phyloP scores from a whole-genome alignment of 768 basidiomycete species.

The Phlegmacium glaucopus region DNA sequence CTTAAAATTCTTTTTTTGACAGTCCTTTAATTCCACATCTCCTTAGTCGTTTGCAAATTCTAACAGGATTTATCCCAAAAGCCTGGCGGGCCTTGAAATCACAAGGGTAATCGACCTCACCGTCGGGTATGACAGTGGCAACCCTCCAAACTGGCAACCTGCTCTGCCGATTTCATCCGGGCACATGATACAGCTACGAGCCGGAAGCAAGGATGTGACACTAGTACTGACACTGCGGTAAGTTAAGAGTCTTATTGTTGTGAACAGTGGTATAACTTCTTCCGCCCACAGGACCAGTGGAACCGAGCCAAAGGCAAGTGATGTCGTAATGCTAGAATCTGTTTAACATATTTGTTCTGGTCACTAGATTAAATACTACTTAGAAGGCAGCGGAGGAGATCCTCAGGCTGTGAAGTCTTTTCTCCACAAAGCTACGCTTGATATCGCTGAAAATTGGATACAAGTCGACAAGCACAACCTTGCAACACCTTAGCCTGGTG shows the following conservation, averaged over 20 bases:
- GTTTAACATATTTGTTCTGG: not conserved
- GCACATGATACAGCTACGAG: slow-evolving; percentile 84
- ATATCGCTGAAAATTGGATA: slow-evolving; percentile 68
- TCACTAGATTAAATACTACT: slow-evolving; percentile 82
- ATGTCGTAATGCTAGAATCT: not conserved
- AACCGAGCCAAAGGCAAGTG: slow-evolving; percentile 79
- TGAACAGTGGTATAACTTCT: not conserved
- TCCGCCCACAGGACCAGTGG: slow-evolving; percentile 65
- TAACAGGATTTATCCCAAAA: slow-evolving; percentile 44
- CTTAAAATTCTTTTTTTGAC: no score
- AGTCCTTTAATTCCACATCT: not conserved
- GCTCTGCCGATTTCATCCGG: slow-evolving; percentile 69
- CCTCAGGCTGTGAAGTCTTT: slow-evolving; percentile 40
- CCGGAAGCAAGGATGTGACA: slow-evolving; percentile 40
- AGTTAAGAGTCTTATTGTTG: slow-evolving; percentile 6
- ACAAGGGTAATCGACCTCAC: slow-evolving; percentile 74
- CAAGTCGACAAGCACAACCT: slow-evolving; percentile 45
- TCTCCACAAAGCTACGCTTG: slow-evolving; percentile 54
- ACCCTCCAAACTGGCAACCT: slow-evolving; percentile 63
- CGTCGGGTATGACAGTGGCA: slow-evolving; percentile 69
- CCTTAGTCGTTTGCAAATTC: slow-evolving; percentile 2
- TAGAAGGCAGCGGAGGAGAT: slow-evolving; percentile 72
- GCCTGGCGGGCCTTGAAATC: slow-evolving; percentile 59
- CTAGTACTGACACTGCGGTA: slow-evolving; percentile 73
- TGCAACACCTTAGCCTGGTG: slow-evolving; percentile 7